Base-by-base conservation (phyloP, 2,329 filamentous ascomycete genomes). In the Piedraia hortae region DNA sequence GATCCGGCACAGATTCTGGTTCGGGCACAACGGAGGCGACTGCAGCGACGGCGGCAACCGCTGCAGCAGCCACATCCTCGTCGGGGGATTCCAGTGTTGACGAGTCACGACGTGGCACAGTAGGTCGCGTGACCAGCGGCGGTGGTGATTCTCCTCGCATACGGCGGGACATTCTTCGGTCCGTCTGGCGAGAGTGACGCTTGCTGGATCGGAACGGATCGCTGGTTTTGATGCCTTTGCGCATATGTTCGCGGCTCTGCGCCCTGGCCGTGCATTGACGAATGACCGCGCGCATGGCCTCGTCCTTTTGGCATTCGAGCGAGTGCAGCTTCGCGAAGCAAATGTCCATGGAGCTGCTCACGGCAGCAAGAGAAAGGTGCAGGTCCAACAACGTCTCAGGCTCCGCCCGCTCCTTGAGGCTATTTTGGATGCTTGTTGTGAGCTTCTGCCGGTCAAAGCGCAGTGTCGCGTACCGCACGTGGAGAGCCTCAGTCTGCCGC, bases 291-390 rank as follows among this genome's bases (percentile, higher is more conserved):
- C 27, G 19, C 10, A 38, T 30, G 2, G 34, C 34, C 13, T 36
- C 35, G 21, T 42, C 39, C 22, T 35, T 39, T 10, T 31, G 24
- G 19, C 35, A 39, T 10, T 39, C 35, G 7, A 42, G 24, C 4
- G 34, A 35, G 21, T 39, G 41, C 14, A 42, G 24, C 20, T 40
- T 39, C 4, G 39, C 38, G 18, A 39, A 33, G 26, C 37, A 40
- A 13, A 42, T 39, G 20, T 42, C 38, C 35, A 42, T 41, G 1
- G 38, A 40, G 16, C 35, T 37, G 24, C 32, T 36, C 19, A 38
- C 28, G 4, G 38, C 33, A 4, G 34, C 26, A 6, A 42, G 30
- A 10, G 31, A 33, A 14, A 42, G 24, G 14, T 42, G 39, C 25
- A 40, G 36, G 19, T 39, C 32, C 7, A 42, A 25, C 17, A 42